Conservation (phyloP, 1,284 basidiomycete species). For the Rhodotorula mucilaginosa region DNA sequence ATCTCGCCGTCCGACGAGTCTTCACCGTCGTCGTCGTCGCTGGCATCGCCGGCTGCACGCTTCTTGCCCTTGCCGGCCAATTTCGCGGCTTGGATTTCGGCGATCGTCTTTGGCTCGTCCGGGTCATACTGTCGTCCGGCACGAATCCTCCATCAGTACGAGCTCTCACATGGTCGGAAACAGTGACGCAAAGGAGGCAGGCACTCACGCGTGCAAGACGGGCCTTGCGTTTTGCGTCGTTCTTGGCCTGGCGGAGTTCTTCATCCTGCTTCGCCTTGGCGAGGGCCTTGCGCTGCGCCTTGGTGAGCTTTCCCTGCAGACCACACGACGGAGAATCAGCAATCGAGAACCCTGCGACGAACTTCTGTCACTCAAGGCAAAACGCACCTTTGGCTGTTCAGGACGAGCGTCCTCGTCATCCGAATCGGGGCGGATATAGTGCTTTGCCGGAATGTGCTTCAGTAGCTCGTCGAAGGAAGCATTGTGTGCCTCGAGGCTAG, state of each 20-base stretch:
- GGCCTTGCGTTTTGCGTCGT: slow-evolving; percentile 69
- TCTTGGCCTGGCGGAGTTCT: slow-evolving; percentile 32
- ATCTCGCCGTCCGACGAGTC: slow-evolving; percentile 38
- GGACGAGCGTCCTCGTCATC: slow-evolving; percentile 61
- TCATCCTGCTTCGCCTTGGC: slow-evolving; percentile 79
- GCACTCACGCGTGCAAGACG: slow-evolving; percentile 72
- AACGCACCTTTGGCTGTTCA: slow-evolving; percentile 12
- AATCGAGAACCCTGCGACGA: no score
- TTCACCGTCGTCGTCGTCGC: slow-evolving; percentile 49
- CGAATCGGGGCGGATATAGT: slow-evolving; percentile 69
- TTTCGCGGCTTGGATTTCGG: slow-evolving; percentile 60
- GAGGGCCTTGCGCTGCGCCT: slow-evolving; percentile 73
- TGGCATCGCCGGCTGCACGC: slow-evolving; percentile 43
- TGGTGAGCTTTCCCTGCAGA: slow-evolving; percentile 46
- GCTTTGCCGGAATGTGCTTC: slow-evolving; percentile 79
- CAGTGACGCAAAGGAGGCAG: not conserved
- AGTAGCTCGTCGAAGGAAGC: slow-evolving; percentile 75
- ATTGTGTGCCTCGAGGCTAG: slow-evolving; percentile 77
- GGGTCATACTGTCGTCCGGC: slow-evolving; percentile 70
- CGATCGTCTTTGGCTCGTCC: slow-evolving; percentile 74
- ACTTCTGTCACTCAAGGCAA: no score
- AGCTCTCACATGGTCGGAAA: no score
- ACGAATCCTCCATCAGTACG: no score
- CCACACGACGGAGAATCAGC: no score
- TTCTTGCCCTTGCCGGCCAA: slow-evolving; percentile 55